These are phyloP conservation scores for Strigomonas culicis DNA, from an alignment of 208 protist genomes.

Conservation along the genomic window DNA sequence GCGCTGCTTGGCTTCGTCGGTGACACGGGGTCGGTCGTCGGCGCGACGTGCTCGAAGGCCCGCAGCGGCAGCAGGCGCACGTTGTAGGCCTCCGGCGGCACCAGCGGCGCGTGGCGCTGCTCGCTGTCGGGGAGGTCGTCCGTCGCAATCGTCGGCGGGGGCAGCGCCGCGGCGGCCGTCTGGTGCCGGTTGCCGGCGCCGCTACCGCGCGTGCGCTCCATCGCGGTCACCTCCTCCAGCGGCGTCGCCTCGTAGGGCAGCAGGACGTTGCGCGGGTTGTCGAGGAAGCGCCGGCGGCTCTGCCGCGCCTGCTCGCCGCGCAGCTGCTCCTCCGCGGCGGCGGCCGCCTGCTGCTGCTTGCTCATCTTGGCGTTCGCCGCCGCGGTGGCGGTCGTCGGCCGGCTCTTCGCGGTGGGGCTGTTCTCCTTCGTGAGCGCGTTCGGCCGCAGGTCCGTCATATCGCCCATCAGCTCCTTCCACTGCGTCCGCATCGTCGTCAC, in stretches of 20 bases:
- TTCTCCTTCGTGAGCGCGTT: conserved; percentile 21
- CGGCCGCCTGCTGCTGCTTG: conserved; percentile 19
- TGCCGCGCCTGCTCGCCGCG: conserved; percentile 33
- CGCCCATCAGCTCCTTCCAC: conserved; percentile 9
- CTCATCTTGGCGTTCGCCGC: not conserved
- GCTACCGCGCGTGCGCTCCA: not conserved
- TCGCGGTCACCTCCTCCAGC: conserved; percentile 8
- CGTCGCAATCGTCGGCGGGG: conserved; percentile 18
- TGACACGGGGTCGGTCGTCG: not conserved
- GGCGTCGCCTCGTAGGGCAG: conserved; percentile 25
- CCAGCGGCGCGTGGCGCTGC: conserved; percentile 38
- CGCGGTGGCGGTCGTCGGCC: not conserved
- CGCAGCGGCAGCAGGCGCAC: conserved; percentile 37
- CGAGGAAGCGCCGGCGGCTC: conserved; percentile 50
- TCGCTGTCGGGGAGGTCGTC: conserved; percentile 34
- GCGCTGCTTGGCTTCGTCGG: conserved; percentile 1
- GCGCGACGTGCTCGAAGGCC: conserved; percentile 16
- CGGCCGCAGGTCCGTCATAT: no score
- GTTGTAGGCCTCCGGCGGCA: conserved; percentile 32
- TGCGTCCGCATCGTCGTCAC: conserved; percentile 28
- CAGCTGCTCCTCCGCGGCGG: conserved; percentile 37
- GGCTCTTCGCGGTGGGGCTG: conserved; percentile 10
- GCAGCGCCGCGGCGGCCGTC: not conserved
- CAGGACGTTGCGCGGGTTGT: conserved; percentile 55
- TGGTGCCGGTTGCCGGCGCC: not conserved